Conservation (phyloP, 441 rosid species). For the Eutrema salsugineum region DNA sequence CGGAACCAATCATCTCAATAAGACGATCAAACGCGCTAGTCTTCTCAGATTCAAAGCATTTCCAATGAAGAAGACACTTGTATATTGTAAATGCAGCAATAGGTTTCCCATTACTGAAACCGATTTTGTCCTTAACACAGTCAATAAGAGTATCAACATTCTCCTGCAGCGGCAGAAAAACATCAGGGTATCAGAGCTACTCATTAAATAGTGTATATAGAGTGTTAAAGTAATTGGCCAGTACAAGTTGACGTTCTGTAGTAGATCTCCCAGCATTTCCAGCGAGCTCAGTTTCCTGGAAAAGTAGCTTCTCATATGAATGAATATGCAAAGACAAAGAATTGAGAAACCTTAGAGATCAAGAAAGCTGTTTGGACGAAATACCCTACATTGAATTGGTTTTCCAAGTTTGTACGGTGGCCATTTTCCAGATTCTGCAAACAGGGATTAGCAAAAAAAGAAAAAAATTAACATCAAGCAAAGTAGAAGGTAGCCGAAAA, state of each 20-base stretch:
- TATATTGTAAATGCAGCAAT: conserved; percentile 90
- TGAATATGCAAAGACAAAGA: background rate
- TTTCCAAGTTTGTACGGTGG: conserved; percentile 51
- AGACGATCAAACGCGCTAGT: conserved; percentile 95
- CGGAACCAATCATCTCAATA: conserved; percentile 94
- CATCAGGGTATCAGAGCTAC: conserved; percentile 10
- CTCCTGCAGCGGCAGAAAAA: conserved; percentile 57
- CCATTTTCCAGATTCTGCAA: conserved; percentile 85
- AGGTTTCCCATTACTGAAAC: conserved; percentile 80
- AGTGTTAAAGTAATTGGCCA: background rate
- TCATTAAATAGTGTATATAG: background rate
- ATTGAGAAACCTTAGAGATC: conserved; percentile 5
- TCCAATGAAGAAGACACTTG: conserved; percentile 97
- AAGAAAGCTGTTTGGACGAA: conserved; percentile 13
- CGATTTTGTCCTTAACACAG: conserved; percentile 61
- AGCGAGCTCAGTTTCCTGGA: conserved; percentile 67
- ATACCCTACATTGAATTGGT: conserved; percentile 44
- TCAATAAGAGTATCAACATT: conserved; percentile 73
- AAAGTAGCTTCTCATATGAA: conserved; percentile 23
- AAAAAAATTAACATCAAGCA: conserved; percentile 1
- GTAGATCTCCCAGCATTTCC: conserved; percentile 69
- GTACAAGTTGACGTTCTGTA: conserved; percentile 82
- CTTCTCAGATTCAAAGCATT: conserved; percentile 91
- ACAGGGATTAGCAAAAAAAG: conserved; percentile 1
- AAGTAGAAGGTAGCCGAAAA: conserved; percentile 5